Percentiles rank a stretch among this genome's conserved stretches.
These are phyloP conservation scores for Zea mays DNA, from an alignment of 176 grass and related monocot genomes.

Conservation along the genomic window DNA sequence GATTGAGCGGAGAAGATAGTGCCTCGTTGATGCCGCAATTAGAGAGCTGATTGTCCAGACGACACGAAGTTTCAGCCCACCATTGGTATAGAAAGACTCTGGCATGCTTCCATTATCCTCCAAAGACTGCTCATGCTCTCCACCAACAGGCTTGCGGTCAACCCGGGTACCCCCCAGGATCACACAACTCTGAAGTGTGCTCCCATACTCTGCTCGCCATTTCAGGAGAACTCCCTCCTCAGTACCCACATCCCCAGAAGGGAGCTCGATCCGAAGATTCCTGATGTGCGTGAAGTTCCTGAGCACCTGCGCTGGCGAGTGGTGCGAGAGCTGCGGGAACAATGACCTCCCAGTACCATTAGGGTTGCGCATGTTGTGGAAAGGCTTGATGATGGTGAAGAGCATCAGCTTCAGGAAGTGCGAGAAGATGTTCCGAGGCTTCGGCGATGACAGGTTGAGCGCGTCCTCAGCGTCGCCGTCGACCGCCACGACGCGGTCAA, in stretches of 20 bases:
- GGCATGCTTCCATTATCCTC: slow-evolving; percentile 93
- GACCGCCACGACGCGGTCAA: slow-evolving; percentile 66
- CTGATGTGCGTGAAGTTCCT: slow-evolving; percentile 63
- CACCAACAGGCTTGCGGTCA: slow-evolving; percentile 46
- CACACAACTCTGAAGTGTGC: slow-evolving; percentile 83
- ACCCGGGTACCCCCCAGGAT: slow-evolving; percentile 73
- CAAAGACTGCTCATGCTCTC: slow-evolving; percentile 29
- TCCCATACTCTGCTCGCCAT: slow-evolving; percentile 92
- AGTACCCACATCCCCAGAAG: slow-evolving; percentile 70
- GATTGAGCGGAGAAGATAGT: slow-evolving; percentile 78
- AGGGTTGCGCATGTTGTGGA: slow-evolving; percentile 54
- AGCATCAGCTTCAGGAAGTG: slow-evolving; percentile 80
- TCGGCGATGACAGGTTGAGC: slow-evolving; percentile 54
- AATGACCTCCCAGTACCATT: slow-evolving; percentile 57
- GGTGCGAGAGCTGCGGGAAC: slow-evolving; percentile 79
- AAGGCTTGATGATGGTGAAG: slow-evolving; percentile 66
- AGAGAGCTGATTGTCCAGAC: slow-evolving; percentile 97
- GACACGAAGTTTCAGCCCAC: slow-evolving; percentile 83
- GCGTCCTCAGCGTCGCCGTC: slow-evolving; percentile 75
- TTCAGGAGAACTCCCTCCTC: slow-evolving; percentile 84
- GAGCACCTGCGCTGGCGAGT: slow-evolving; percentile 82
- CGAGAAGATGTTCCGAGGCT: slow-evolving; percentile 68
- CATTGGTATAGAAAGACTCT: slow-evolving; percentile 92
- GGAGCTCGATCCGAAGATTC: slow-evolving; percentile 76
- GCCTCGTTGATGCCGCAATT: slow-evolving; percentile 86